These are phyloP conservation scores for Pedinophyceae sp. DNA, from an alignment of 139 green algal species.

Conservation along the genomic window DNA sequence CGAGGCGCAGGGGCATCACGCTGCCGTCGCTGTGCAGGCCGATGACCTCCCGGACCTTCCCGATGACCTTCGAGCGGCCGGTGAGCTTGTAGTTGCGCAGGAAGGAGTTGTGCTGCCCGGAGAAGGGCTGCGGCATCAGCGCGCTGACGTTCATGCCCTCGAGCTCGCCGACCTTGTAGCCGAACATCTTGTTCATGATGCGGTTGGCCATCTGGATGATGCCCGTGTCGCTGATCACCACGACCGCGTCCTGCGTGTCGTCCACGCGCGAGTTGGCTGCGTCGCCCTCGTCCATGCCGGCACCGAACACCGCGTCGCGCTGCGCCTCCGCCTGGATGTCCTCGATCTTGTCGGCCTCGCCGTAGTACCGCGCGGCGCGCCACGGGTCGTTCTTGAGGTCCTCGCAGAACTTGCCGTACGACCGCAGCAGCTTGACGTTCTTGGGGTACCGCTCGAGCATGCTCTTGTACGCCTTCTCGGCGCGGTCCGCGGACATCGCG, in stretches of 20 bases:
- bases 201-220: neutral
- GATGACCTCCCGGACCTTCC: conserved; percentile 21
- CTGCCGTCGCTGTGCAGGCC: conserved; percentile 25
- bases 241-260: too few relatives aligned
- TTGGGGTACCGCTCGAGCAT: conserved; percentile 24
- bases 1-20: conserved; percentile 20
- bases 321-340: neutral
- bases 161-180: conserved; percentile 16
- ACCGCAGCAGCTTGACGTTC: conserved; percentile 22
- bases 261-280: too few relatives aligned
- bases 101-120: conserved; percentile 26
- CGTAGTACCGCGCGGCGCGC: neutral
- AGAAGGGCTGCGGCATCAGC: conserved; percentile 34
- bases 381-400: conserved; percentile 7
- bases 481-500: conserved; percentile 4
- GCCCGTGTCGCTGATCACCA: too few relatives aligned
- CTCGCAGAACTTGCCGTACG: conserved; percentile 25
- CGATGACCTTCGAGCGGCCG: conserved; percentile 15
- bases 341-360: neutral
- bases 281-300: neutral
- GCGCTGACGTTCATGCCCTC: conserved; percentile 29
- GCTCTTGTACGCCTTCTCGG: conserved; percentile 20
- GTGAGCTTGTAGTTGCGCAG: conserved; percentile 22
- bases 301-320: neutral
- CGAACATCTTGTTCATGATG: neutral